phyloP scores from a whole-genome alignment of 148 eudicot genomes.

The Silene latifolia region DNA sequence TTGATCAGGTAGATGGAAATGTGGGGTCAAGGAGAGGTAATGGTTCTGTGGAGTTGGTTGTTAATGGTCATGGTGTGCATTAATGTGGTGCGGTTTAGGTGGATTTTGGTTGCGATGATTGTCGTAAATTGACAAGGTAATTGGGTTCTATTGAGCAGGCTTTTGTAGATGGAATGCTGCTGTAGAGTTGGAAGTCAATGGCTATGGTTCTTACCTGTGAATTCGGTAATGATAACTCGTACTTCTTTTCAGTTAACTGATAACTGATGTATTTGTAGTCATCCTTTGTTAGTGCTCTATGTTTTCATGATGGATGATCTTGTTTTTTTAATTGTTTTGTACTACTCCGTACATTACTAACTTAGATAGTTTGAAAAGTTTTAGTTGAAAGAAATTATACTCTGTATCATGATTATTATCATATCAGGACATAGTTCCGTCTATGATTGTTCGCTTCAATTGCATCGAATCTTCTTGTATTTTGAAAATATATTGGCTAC shows the following conservation, averaged over 20 bases:
- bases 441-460: background rate
- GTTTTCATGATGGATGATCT: background rate
- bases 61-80: constrained; percentile 49
- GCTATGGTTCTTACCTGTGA: background rate
- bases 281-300: background rate
- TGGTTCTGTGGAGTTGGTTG: constrained; percentile 29
- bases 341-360: background rate
- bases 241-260: background rate
- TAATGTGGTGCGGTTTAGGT: constrained; percentile 7
- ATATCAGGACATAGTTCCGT: background rate
- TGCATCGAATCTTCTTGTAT: background rate
- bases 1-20: constrained; percentile 28
- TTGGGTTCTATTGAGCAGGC: background rate
- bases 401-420: background rate
- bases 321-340: background rate
- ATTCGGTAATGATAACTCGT: background rate
- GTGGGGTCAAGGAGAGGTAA: constrained; percentile 32
- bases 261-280: background rate
- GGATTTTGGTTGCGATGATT: background rate
- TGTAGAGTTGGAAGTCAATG: background rate
- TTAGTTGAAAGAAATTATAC: background rate
- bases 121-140: background rate
- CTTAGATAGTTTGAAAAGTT: background rate
- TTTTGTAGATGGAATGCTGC: background rate
- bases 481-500: background rate